Evolutionary conservation across 2,329 filamentous ascomycete species (phyloP).

Genomic region (Fusarium tricinctum): DNA sequence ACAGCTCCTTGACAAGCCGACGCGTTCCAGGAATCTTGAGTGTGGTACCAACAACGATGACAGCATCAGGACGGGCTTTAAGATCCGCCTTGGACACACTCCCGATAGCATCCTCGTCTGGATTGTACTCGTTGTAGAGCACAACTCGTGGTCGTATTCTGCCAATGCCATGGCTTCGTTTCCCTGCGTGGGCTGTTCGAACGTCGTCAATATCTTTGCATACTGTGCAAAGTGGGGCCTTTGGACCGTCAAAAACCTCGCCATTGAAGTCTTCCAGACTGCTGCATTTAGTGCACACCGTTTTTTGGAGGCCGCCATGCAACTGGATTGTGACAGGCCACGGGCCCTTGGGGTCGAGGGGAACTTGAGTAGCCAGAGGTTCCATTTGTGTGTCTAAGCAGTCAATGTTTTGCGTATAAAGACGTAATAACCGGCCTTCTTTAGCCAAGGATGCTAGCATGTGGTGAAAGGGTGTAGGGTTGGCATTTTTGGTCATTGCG

Average conservation of each 20-base stretch:
- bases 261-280: slow-evolving; percentile 81
- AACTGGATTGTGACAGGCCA: slow-evolving; percentile 96
- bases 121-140: slow-evolving; percentile 96
- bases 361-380: slow-evolving; percentile 84
- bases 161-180: slow-evolving; percentile 94
- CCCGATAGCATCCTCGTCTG: slow-evolving; percentile 95
- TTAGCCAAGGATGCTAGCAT: slow-evolving; percentile 90
- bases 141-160: slow-evolving; percentile 92
- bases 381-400: slow-evolving; percentile 88
- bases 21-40: slow-evolving; percentile 95
- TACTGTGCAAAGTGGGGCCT: slow-evolving; percentile 81
- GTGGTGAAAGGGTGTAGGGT: slow-evolving; percentile 92
- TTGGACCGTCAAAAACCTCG: slow-evolving; percentile 84
- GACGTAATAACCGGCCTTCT: slow-evolving; percentile 86
- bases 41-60: slow-evolving; percentile 95
- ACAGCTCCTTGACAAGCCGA: slow-evolving; percentile 91
- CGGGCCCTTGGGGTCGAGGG: slow-evolving; percentile 84
- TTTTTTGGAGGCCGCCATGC: slow-evolving; percentile 93
- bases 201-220: slow-evolving; percentile 83
- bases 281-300: slow-evolving; percentile 96
- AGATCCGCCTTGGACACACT: slow-evolving; percentile 90
- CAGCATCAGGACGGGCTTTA: slow-evolving; percentile 86
- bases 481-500: slow-evolving; percentile 79
- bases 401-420: slow-evolving; percentile 98
- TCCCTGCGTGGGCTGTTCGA: slow-evolving; percentile 81